A percentile compares a stretch with the other conserved stretches of the same genome.
Evolutionary conservation across 2,329 filamentous ascomycete species (phyloP).

Genomic region (Penicillium sp.): DNA sequence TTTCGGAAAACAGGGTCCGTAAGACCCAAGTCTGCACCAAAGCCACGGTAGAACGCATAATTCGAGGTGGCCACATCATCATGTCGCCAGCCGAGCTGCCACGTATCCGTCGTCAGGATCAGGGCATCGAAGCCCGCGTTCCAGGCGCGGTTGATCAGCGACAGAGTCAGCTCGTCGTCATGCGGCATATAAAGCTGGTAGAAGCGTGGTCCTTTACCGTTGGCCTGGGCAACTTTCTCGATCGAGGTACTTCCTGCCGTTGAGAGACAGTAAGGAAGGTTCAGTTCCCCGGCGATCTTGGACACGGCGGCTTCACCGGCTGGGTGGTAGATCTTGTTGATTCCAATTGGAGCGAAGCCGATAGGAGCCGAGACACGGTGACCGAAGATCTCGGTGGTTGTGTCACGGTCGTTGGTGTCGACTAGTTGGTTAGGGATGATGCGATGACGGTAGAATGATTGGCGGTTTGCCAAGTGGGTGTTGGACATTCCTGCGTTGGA

Average conservation of each 20-base stretch:
- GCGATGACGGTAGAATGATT: constrained; percentile 61
- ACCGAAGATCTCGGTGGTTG: constrained; percentile 55
- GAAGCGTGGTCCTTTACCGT: constrained; percentile 52
- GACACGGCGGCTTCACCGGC: constrained; percentile 57
- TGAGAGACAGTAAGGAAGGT: constrained; percentile 56
- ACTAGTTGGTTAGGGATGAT: constrained; percentile 60
- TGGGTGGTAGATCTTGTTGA: constrained; percentile 62
- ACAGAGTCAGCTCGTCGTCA: constrained; percentile 56
- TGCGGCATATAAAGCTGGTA: constrained; percentile 63
- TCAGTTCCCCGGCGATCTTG: constrained; percentile 56
- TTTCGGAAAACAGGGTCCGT: constrained; percentile 57
- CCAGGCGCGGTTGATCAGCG: constrained; percentile 53
- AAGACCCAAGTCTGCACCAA: constrained; percentile 55
- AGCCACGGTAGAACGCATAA: constrained; percentile 60
- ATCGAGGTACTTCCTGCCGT: constrained; percentile 56
- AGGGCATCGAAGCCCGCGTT: constrained; percentile 54
- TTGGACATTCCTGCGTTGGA: constrained; percentile 46
- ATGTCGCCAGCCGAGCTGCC: constrained; percentile 60
- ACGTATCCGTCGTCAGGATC: constrained; percentile 61
- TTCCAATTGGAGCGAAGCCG: constrained; percentile 61
- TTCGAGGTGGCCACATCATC: constrained; percentile 55
- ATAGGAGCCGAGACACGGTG: constrained; percentile 57
- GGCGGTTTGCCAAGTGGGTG: constrained; percentile 58
- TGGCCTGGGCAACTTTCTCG: constrained; percentile 55
- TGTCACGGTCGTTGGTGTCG: constrained; percentile 58